Evolutionary conservation across 2,329 filamentous ascomycete genomes (phyloP), one percentile per base, ranked within the genome.

Genomic region (Hypoxylon sp.): DNA sequence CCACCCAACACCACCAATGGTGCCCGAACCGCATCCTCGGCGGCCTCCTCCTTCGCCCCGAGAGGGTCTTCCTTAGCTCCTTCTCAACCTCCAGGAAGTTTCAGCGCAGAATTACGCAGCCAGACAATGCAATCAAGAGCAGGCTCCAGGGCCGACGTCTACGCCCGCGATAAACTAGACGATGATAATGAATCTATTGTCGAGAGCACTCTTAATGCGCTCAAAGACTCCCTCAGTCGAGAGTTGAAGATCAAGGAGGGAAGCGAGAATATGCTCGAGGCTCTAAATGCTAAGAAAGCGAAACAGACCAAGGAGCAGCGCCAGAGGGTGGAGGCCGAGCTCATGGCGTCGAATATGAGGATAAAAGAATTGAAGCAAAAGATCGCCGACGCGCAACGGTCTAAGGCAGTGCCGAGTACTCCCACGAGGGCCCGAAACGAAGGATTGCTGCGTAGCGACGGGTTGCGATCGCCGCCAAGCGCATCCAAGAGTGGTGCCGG

Each of bases 231-330:
- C 76, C 91, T 99, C 71, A 95, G 94, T 73, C 95, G 97, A 76
- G 97, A 99, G 82, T 91, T 94, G 83, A 98, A 98, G 85, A 98
- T 99, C 78, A 98, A 97, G 81, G 92, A 95, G 75, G 96, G 96
- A 19, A 98, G 95, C 64, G 96, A 99, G 84, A 99, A 99, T 79
- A 91, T 99, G 88, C 85, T 99, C 42, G 96, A 99, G 83, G 96
- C 96, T 11, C 83, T 99, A 72, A 94, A 98, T 79, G 88, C 90
- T 48, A 99, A 99, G 81, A 98, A 97, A 80, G 92, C 93, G 50
- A 99, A 98, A 82, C 95, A 98, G 79, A 92, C 92, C 70, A 97
- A 94, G 78, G 95, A 95, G 67, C 93, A 95, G 78, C 88, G 93
- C 48, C 84, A 87, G 67, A 87, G 88, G 74, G 92, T 94, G 29